Evolutionary conservation across 2,329 filamentous ascomycete genomes (phyloP).

Genomic region (Calonectria honghensis): DNA sequence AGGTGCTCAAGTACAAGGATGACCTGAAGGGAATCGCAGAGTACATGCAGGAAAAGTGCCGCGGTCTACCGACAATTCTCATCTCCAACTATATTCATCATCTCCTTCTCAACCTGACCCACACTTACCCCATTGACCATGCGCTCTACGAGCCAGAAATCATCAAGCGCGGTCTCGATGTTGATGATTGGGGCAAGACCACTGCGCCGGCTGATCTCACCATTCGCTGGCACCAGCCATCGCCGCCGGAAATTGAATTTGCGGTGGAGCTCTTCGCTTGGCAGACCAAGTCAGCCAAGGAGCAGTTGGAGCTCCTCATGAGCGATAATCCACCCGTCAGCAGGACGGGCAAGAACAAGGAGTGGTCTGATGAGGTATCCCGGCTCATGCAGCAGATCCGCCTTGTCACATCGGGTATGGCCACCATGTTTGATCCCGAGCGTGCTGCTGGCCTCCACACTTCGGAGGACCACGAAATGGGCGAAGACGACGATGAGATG

Average conservation of each 20-base stretch:
- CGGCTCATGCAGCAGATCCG: constrained; percentile 91
- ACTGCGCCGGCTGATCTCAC: constrained; percentile 84
- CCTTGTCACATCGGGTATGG: constrained; percentile 92
- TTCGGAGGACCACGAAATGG: constrained; percentile 71
- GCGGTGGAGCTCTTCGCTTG: constrained; percentile 92
- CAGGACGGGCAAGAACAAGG: constrained; percentile 95
- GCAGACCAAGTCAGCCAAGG: constrained; percentile 85
- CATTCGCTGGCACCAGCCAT: constrained; percentile 93
- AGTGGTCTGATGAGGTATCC: constrained; percentile 98
- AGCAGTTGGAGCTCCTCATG: constrained; percentile 86
- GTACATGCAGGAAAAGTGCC: constrained; percentile 98
- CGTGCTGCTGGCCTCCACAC: constrained; percentile 75
- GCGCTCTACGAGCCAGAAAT: constrained; percentile 89
- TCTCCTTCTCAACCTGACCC: constrained; percentile 92
- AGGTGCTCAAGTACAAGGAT: constrained; percentile 90
- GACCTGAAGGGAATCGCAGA: constrained; percentile 93
- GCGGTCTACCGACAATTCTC: constrained; percentile 94
- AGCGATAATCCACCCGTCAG: constrained; percentile 88
- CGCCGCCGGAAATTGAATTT: constrained; percentile 87
- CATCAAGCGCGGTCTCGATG: constrained; percentile 81
- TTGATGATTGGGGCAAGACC: constrained; percentile 89
- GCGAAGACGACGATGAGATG: constrained; percentile 71
- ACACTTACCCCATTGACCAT: constrained; percentile 94
- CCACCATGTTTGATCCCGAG: constrained; percentile 89
- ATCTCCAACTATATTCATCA: constrained; percentile 99